Evolutionary conservation across 2,329 filamentous ascomycete species (phyloP), one percentile per base, ranked within the genome.

Genomic region (Fonsecaea monophora): DNA sequence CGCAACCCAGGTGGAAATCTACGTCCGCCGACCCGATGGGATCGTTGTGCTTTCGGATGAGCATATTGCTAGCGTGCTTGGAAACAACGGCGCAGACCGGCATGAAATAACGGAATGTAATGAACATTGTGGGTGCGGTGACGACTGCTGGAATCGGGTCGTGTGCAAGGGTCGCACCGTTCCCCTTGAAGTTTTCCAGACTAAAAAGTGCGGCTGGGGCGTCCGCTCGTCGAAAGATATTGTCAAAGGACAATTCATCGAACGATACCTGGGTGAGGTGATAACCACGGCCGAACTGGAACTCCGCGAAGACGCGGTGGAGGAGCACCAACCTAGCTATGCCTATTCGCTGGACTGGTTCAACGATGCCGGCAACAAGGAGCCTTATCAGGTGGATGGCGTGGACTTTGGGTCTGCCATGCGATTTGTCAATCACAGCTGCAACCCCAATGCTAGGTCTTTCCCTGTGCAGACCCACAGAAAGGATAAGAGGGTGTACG

Each of bases 341-440:
- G 75, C 82, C 5, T 82, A 82, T 67, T 72, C 72, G 1, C 72
- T 83, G 0, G 81, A 83, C 61, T 81, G 77, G 63, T 74, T 78
- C 40, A 63, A 64, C 12, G 64, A 21, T 72, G 1, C 71, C 4
- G n/a, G 3, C 6, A 25, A 40, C 32, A 35, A 30, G 12, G 13
- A 61, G n/a, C 45, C 18, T 76, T 81, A 80, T 58, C 76, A 82
- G 4, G 74, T 83, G 0, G 81, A 83, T 58, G 81, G 81, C 0
- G 75, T 76, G 50, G 78, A 77, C 32, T 79, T 80, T 53, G 81
- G 81, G 4, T 75, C 76, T 0, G 72, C 79, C 0, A 81, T 80
- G 4, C 77, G 81, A 0, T 83, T 82, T 64, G 82, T 83, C 70
- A 83, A 83, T 55, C 81, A 83, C 65, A 82, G 80, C 0, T 83